Base-by-base conservation (phyloP, 1,284 basidiomycete genomes). In the Peniophora sp. region DNA sequence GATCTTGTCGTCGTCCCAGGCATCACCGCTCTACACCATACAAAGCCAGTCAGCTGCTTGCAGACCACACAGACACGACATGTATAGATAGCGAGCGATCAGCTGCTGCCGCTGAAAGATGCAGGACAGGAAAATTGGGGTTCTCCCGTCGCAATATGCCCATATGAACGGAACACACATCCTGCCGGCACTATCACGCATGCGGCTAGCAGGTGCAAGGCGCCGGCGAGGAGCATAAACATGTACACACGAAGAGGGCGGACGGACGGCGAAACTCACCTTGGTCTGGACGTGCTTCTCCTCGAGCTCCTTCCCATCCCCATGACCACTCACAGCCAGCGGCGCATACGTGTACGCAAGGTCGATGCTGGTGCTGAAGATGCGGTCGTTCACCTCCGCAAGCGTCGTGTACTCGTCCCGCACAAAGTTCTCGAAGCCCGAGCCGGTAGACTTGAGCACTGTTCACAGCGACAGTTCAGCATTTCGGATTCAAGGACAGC, bases 381-480 rank as follows among this genome's bases (percentile, higher is more conserved):
- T 85, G n/a, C 93, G 80, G 58, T 96, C 92, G 59, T 83, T 66
- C 47, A 92, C 90, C 57, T 88, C 83, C 14, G 64, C 70, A 10
- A 97, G 80, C 1, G 92, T 96, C 24, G 94, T 94, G 69, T 85
- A 92, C 63, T 94, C 89, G 67, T 97, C 94, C 2, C 80, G 76
- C 53, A 88, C 68, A 68, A 95, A 98, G 48, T 78, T 76, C 57
- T 86, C 78, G 64, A 98, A 97, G 0, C 88, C 81, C 0, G 91
- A 93, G 3, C 92, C 95, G 12, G 86, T 84, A 39, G 88, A 85
- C 71, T 98, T 97, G 61, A 97, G 79, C 11, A 97, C 93, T 91
- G 56, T 18, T 22, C 9, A 27, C n/a, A 24, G 36, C 41, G 43
- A 50, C 37, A 34, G 49, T 39, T 24, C 23, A 36, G 27, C 50